phyloP scores from a whole-genome alignment of 2,329 filamentous ascomycete genomes.

The Ampelomyces quisqualis region DNA sequence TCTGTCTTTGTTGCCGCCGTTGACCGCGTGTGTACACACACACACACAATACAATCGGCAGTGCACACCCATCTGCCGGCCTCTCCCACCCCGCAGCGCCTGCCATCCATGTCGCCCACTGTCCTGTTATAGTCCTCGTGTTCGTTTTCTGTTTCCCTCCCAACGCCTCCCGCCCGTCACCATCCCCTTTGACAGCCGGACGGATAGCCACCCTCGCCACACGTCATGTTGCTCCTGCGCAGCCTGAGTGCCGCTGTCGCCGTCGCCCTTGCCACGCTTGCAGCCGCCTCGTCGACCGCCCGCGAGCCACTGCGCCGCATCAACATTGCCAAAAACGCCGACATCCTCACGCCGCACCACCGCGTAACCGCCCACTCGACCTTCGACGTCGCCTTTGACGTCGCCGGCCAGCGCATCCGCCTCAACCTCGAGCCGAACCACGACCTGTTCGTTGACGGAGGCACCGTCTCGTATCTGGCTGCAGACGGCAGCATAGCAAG shows the following conservation, averaged over 20 bases:
- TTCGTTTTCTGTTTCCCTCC: neutral
- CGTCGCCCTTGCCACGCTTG: conserved; percentile 27
- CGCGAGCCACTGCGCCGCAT: conserved; percentile 77
- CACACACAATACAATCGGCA: no score
- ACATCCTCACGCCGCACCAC: conserved; percentile 75
- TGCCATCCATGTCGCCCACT: conserved; percentile 41
- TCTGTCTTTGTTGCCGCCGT: neutral
- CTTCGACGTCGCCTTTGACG: conserved; percentile 81
- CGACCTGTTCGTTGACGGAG: conserved; percentile 78
- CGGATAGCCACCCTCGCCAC: conserved; percentile 23
- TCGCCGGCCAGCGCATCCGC: conserved; percentile 68
- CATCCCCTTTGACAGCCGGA: conserved; percentile 25
- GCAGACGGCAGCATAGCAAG: conserved; percentile 67
- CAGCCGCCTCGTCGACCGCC: conserved; percentile 34
- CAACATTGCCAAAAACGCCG: conserved; percentile 69
- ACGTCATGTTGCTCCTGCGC: conserved; percentile 32
- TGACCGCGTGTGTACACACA: no score
- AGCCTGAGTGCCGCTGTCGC: conserved; percentile 20
- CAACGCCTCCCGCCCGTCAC: conserved; percentile 8
- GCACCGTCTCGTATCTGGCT: conserved; percentile 70
- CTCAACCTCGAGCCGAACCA: conserved; percentile 86
- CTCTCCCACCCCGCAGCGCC: conserved; percentile 13
- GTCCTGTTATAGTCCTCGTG: conserved; percentile 12
- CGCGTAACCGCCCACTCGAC: conserved; percentile 76
- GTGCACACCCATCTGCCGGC: conserved; percentile 4